Conservation (phyloP, 331 rosid genomes). For the Prunus yedoensis region DNA sequence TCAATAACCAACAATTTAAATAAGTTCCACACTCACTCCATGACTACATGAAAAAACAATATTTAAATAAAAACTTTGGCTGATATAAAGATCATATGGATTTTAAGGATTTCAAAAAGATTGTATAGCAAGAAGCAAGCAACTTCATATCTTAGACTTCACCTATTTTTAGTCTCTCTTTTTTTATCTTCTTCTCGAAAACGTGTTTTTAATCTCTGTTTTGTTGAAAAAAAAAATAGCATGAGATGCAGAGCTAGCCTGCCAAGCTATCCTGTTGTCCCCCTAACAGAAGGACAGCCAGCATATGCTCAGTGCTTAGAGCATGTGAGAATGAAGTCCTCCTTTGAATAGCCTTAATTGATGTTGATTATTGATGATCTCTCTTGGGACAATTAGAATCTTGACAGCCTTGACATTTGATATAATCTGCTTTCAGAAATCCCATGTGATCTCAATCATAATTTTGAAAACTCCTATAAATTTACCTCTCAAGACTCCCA, state of each 20-base stretch:
- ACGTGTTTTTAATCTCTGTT: not conserved
- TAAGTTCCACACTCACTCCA: not conserved
- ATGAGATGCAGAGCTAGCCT: not conserved
- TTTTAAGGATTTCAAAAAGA: not conserved
- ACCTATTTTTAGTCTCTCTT: not conserved
- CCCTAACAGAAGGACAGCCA: constrained; percentile 13
- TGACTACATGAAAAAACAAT: not conserved
- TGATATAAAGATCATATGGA: not conserved
- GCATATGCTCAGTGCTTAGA: constrained; percentile 3
- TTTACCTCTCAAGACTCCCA: not conserved
- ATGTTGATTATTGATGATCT: constrained; percentile 1
- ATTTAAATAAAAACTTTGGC: not conserved
- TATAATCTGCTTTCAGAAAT: not conserved
- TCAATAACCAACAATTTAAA: not conserved
- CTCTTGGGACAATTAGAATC: constrained; percentile 17
- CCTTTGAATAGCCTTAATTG: not conserved
- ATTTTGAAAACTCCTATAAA: not conserved
- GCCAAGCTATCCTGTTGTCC: constrained; percentile 9
- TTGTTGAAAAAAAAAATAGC: not conserved
- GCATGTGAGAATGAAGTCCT: constrained; percentile 1
- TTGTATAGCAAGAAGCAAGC: not conserved
- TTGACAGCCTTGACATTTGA: constrained; percentile 5
- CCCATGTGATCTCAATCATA: constrained; percentile 5
- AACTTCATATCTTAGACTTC: not conserved
- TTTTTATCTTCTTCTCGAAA: not conserved